Conservation (phyloP, 139 green algal genomes). For the Deuterostichococcus epilithicus region DNA sequence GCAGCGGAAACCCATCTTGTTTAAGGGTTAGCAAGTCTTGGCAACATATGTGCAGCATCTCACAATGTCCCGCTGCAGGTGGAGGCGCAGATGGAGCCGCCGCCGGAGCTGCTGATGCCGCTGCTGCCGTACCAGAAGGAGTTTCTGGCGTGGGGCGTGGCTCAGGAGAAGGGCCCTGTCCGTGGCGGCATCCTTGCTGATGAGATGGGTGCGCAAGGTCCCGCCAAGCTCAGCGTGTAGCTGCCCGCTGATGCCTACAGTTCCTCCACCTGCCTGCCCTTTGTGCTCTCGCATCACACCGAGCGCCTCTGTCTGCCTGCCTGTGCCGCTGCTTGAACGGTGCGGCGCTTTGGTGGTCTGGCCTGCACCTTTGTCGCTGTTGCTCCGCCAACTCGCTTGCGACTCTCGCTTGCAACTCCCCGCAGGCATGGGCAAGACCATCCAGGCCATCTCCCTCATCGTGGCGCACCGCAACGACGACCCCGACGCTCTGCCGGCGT, state of each 20-base stretch:
- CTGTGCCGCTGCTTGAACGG: too few species aligned
- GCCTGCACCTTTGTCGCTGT: too few species aligned
- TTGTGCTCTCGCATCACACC: constrained; percentile 30
- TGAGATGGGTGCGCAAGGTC: constrained; percentile 55
- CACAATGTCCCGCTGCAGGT: constrained; percentile 5
- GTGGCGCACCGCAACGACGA: constrained; percentile 57
- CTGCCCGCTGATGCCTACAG: too few species aligned
- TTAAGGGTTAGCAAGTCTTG: background rate
- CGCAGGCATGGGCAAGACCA: constrained; percentile 78
- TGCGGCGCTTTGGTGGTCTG: too few species aligned
- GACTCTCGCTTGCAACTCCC: too few species aligned
- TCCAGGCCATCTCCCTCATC: constrained; percentile 81
- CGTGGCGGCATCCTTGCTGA: constrained; percentile 86
- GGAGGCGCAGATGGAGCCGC: constrained; percentile 47
- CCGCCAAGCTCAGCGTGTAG: too few species aligned
- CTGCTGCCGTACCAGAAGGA: constrained; percentile 93
- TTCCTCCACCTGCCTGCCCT: background rate
- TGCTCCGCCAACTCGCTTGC: too few species aligned
- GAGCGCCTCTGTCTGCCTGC: too few species aligned
- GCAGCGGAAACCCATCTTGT: background rate
- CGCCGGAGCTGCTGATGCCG: constrained; percentile 70
- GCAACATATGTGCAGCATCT: background rate
- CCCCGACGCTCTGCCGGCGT: constrained; percentile 4
- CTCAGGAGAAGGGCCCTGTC: constrained; percentile 65
- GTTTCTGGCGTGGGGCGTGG: constrained; percentile 78